These are phyloP conservation scores for Lentinula guzmanii DNA, from an alignment of 768 basidiomycete genomes.

Conservation along the genomic window DNA sequence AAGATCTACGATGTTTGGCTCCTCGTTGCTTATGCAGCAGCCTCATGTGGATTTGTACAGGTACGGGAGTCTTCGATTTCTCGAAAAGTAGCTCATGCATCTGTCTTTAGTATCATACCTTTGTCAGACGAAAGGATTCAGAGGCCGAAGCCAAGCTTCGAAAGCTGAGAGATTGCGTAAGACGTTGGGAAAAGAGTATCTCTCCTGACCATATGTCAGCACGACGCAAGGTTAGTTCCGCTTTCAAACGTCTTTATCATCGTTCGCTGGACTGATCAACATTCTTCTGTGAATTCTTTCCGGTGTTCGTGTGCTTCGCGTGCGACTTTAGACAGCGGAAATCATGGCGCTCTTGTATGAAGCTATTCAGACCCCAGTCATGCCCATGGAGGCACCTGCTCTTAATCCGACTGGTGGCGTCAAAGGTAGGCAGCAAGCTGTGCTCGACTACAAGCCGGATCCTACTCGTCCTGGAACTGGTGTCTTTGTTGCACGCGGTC, in stretches of 20 bases:
- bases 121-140: constrained; percentile 75
- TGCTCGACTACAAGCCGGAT: constrained; percentile 73
- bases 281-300: constrained; percentile 4
- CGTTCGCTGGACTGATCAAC: neutral
- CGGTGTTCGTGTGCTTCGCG: neutral
- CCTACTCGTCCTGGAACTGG: constrained; percentile 80
- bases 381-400: constrained; percentile 49
- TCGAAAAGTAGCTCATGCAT: neutral
- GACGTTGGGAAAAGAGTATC: constrained; percentile 81
- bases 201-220: constrained; percentile 94
- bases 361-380: constrained; percentile 74
- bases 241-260: constrained; percentile 1
- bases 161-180: constrained; percentile 78
- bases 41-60: constrained; percentile 87
- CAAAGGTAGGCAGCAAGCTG: constrained; percentile 44
- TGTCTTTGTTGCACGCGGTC: constrained; percentile 66
- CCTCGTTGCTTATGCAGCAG: constrained; percentile 80
- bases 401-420: constrained; percentile 79
- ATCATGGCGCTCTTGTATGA: constrained; percentile 90
- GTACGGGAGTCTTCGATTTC: constrained; percentile 33
- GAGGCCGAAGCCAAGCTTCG: constrained; percentile 70
- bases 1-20: constrained; percentile 82
- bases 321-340: constrained; percentile 66
- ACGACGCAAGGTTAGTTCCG: constrained; percentile 68
- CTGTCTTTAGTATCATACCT: constrained; percentile 78